Base-by-base conservation (phyloP, 2,329 filamentous ascomycete species). In the Aspergillus quadrilineatus region DNA sequence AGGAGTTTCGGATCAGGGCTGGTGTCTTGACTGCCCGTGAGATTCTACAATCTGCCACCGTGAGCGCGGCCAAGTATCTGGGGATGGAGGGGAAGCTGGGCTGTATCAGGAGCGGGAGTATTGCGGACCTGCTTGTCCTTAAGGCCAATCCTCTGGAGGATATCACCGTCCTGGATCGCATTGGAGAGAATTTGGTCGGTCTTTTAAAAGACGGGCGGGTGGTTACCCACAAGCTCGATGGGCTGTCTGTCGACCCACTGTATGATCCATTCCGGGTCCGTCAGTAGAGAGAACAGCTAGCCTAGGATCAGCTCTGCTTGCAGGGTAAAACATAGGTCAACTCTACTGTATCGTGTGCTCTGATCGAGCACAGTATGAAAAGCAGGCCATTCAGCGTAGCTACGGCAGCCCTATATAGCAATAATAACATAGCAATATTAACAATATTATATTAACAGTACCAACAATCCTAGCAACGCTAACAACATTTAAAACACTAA, bases 161-260 rank as follows among this genome's bases (percentile, higher is more conserved):
- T 63, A 76, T 85, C 17, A 73, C 73, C 0, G 69, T 84, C 3
- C 63, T 86, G 22, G 80, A 80, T 57, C 63, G 71, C 41, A 77
- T 77, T 2, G 77, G 82, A 48, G 72, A 75, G 62, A 71, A 77
- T 29, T 55, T 84, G 8, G 61, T 83, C 41, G 77, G 74, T 2
- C 80, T 84, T 0, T 71, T 85, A 14, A 85, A 85, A 63, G 82
- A 82, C 36, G 82, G 83, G 1, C 70, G 79, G n/a, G 73, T 84
- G 37, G n/a, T 32, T 17, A 17, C 14, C 6, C 14, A 15, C 6
- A 41, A 41, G 37, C 37, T 7, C 14, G 37, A 15, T 39, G 15
- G 37, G 37, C 14, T 41, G 37, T 4, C 37, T 17, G 37, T 41
- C 6, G 37, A 41, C n/a, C 10, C 10, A 9, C 37, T 41, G 15